Percentiles rank a stretch among this genome's conserved stretches.
Evolutionary conservation across 2,329 filamentous ascomycete species (phyloP).

Genomic region (Coleophoma crateriformis): DNA sequence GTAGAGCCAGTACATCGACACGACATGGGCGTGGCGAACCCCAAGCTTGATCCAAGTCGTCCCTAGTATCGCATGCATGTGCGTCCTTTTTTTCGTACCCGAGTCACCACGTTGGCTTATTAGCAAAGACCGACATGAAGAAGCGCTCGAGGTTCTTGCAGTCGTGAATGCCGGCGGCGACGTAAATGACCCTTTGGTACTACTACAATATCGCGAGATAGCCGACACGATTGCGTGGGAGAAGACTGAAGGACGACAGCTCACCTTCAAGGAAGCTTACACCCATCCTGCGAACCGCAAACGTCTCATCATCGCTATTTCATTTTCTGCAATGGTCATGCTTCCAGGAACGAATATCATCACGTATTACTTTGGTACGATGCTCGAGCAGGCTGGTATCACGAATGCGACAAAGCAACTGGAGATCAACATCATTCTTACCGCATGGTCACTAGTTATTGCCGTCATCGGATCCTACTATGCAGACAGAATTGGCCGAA

Average conservation of each 20-base stretch:
- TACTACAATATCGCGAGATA: constrained; percentile 32
- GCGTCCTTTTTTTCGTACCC: constrained; percentile 59
- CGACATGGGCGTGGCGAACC: constrained; percentile 32
- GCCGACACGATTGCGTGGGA: constrained; percentile 30
- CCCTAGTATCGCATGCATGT: constrained; percentile 1
- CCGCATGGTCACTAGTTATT: constrained; percentile 25
- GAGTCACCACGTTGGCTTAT: constrained; percentile 95
- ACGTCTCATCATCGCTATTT: constrained; percentile 7
- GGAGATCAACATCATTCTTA: constrained; percentile 22
- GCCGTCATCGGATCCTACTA: constrained; percentile 22
- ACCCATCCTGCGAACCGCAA: constrained; percentile 3
- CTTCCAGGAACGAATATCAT: constrained; percentile 13
- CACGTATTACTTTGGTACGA: constrained; percentile 30
- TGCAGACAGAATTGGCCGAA: constrained; percentile 32
- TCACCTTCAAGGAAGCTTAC: constrained; percentile 29
- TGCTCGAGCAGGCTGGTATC: constrained; percentile 17
- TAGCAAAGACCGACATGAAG: constrained; percentile 92
- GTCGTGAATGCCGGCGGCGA: constrained; percentile 41
- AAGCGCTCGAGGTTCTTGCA: constrained; percentile 91
- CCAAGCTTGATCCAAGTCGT: constrained; percentile 35
- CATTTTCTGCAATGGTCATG: constrained; percentile 4
- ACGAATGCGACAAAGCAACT: constrained; percentile 12
- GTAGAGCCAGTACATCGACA: constrained; percentile 3
- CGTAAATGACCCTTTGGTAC: constrained; percentile 29
- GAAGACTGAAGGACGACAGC: constrained; percentile 32